phyloP scores from a whole-genome alignment of 1,139 yeast genomes.

The Yarrowia galli region DNA sequence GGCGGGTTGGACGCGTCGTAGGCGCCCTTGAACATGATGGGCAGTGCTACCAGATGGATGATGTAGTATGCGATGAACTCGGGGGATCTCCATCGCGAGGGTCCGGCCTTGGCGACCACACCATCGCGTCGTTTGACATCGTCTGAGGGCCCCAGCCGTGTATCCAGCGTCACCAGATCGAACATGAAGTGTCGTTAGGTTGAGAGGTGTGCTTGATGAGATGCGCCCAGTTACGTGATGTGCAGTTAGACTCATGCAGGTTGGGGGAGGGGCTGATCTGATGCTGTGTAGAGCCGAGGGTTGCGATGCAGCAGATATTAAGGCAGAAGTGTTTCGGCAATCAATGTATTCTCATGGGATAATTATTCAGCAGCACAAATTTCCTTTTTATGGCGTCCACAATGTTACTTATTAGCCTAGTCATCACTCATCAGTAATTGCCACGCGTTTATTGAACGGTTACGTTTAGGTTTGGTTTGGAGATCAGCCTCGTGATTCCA shows the following conservation, averaged over 20 bases:
- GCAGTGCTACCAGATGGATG: slow-evolving; percentile 72
- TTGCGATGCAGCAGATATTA: not conserved
- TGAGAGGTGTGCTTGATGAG: slow-evolving; percentile 4
- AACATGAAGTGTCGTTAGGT: slow-evolving; percentile 30
- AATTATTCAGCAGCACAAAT: not conserved
- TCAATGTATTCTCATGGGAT: not conserved
- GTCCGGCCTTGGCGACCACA: slow-evolving; percentile 57
- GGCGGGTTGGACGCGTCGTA: slow-evolving; percentile 52
- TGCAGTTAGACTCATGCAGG: slow-evolving; percentile 24
- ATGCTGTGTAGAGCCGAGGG: not conserved
- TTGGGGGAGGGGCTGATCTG: slow-evolving; percentile 19
- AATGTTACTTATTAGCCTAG: too few relatives aligned
- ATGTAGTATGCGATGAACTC: slow-evolving; percentile 75
- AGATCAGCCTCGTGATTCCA: slow-evolving; percentile 3
- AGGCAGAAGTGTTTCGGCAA: not conserved
- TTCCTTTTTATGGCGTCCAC: not conserved
- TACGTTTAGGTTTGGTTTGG: slow-evolving; percentile 5
- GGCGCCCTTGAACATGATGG: slow-evolving; percentile 82
- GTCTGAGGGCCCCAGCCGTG: slow-evolving; percentile 66
- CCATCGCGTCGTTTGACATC: slow-evolving; percentile 56
- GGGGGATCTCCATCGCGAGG: slow-evolving; percentile 72
- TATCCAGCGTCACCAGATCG: slow-evolving; percentile 71
- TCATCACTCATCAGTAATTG: not conserved
- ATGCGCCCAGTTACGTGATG: not conserved
- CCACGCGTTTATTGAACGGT: slow-evolving; percentile 26